Percentiles rank a stretch among this genome's conserved stretches.
Evolutionary conservation across 2,329 filamentous ascomycete species (phyloP).

Genomic region (Fusarium sp.): DNA sequence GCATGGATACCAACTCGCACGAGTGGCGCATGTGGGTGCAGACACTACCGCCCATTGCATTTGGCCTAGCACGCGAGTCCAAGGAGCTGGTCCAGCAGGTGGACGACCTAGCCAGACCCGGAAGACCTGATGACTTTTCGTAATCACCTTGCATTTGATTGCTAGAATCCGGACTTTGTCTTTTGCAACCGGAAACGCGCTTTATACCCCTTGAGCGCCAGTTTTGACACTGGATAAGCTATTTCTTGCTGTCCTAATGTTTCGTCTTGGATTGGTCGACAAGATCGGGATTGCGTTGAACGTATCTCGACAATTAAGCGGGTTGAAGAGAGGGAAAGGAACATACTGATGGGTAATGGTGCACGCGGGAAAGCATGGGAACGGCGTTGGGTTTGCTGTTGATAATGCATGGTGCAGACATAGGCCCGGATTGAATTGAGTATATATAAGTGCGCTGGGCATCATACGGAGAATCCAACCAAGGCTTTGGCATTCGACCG

Average conservation of each 20-base stretch:
- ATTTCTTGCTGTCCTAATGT: slow-evolving; percentile 29
- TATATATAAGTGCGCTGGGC: slow-evolving; percentile 28
- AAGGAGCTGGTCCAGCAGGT: slow-evolving; percentile 76
- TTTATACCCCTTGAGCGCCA: slow-evolving; percentile 44
- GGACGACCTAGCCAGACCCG: slow-evolving; percentile 53
- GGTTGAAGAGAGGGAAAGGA: slow-evolving; percentile 32
- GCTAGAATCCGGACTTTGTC: slow-evolving; percentile 28
- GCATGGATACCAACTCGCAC: slow-evolving; percentile 63
- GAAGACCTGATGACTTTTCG: slow-evolving; percentile 63
- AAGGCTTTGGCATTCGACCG: slow-evolving; percentile 27
- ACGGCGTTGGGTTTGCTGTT: slow-evolving; percentile 47
- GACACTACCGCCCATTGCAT: slow-evolving; percentile 85
- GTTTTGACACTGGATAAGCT: slow-evolving; percentile 29
- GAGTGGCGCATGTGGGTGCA: slow-evolving; percentile 77
- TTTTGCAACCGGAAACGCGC: slow-evolving; percentile 24
- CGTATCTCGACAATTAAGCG: slow-evolving; percentile 23
- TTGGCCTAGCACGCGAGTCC: slow-evolving; percentile 85
- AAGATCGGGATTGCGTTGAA: slow-evolving; percentile 31
- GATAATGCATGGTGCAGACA: slow-evolving; percentile 41
- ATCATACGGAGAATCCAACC: slow-evolving; percentile 9
- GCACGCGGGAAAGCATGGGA: slow-evolving; percentile 47
- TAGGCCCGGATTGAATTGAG: slow-evolving; percentile 16
- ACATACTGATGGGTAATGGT: slow-evolving; percentile 47
- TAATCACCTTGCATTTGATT: slow-evolving; percentile 49
- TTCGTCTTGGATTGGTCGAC: slow-evolving; percentile 37